phyloP scores from a whole-genome alignment of 2,329 filamentous ascomycete genomes.

The Hypoxylon sp. region DNA sequence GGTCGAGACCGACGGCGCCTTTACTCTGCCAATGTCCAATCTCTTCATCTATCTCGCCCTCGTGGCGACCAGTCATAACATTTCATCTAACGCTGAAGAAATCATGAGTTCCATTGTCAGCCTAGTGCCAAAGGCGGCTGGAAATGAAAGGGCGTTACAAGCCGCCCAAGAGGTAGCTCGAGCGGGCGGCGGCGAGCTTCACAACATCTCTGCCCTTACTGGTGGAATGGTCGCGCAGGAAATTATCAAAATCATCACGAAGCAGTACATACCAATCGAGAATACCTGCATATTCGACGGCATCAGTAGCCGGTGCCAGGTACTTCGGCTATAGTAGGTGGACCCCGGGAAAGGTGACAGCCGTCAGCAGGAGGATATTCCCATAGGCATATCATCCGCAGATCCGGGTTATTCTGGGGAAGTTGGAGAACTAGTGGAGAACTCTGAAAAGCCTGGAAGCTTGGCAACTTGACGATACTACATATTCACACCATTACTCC shows the following conservation, averaged over 20 bases:
- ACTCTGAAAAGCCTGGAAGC: slow-evolving; percentile 45
- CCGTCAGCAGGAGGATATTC: slow-evolving; percentile 40
- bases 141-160: slow-evolving; percentile 64
- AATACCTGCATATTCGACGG: slow-evolving; percentile 80
- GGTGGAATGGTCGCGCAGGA: slow-evolving; percentile 98
- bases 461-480: slow-evolving; percentile 51
- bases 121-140: slow-evolving; percentile 61
- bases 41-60: slow-evolving; percentile 78
- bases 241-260: slow-evolving; percentile 88
- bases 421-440: slow-evolving; percentile 50
- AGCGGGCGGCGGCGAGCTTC: slow-evolving; percentile 85
- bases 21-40: slow-evolving; percentile 67
- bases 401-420: slow-evolving; percentile 52
- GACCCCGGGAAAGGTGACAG: slow-evolving; percentile 36
- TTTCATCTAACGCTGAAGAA: slow-evolving; percentile 62
- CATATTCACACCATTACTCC: slow-evolving; percentile 47
- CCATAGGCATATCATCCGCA: slow-evolving; percentile 50
- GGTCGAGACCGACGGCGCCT: slow-evolving; percentile 50
- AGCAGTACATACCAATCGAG: slow-evolving; percentile 78
- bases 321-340: slow-evolving; percentile 64
- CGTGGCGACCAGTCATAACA: slow-evolving; percentile 63
- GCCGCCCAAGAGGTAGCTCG: slow-evolving; percentile 77
- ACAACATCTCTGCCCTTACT: slow-evolving; percentile 89
- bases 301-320: slow-evolving; percentile 72
- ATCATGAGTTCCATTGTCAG: slow-evolving; percentile 64